Evolutionary conservation across 129 eudicot genomes (phyloP), one percentile per base, ranked within the genome.

Genomic region (Escallonia rubra): DNA sequence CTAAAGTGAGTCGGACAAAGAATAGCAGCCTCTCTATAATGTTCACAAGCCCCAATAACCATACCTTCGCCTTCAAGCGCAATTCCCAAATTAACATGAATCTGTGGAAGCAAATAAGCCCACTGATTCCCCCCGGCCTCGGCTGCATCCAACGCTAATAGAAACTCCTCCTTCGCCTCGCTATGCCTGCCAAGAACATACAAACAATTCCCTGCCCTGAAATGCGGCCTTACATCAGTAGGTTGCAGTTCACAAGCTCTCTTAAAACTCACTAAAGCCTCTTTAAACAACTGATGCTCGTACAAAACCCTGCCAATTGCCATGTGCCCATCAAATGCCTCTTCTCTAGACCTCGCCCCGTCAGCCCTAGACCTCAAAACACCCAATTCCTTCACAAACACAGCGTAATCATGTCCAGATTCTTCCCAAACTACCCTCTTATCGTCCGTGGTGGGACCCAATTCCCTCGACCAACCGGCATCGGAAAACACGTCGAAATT

Each of bases 251-350:
- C 99, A 74, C 96, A 93, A 38, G 99, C 96, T 65, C 99, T 57
- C 83, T 86, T 85, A 50, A 93, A 93, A 73, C 93, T 84, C 40
- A 87, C 88, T 57, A 93, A 73, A 3, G 90, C 76, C 65, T 93
- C 99, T 78, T 89, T 86, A 67, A 75, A 84, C 68, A 93, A 46
- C 55, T 72, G 82, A 48, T 93, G 86, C 62, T 89, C 99, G 44
- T 82, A 89, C 61, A 93, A 57, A 41, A 84, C 92, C 59, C 99
- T 84, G 10, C 99, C 99, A 58, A 93, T 84, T 40, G 99, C 99
- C 99, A 93, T 93, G 8, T 93, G 99, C 7, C 96, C 99, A 75
- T 93, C 99, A 62, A 86, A 93, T 1, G 99, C 99, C 75, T 93
- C 99, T 10, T 78, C 81, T 40, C 96, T 74, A 1, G 99, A 93